Conservation (phyloP, 148 eudicot species). For the Bassia scoparia region DNA sequence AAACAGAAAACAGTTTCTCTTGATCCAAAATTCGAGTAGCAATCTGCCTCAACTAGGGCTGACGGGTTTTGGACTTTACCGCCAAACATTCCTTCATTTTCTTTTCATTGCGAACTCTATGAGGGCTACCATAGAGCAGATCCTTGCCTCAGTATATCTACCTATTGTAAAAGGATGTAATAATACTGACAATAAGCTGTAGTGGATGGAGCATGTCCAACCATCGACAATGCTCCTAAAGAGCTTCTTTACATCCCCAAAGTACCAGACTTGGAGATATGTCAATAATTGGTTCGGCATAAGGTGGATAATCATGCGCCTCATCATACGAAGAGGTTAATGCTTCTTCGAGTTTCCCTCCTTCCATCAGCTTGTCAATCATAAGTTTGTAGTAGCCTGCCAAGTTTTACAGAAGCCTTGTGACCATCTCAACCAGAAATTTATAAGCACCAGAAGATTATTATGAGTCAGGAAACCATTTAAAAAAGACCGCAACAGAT, state of each 20-base stretch:
- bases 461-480: constrained; percentile 51
- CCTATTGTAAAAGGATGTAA: constrained; percentile 57
- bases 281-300: constrained; percentile 52
- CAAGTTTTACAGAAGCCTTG: constrained; percentile 49
- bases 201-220: constrained; percentile 41
- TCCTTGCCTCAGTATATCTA: constrained; percentile 77
- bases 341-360: constrained; percentile 63
- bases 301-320: constrained; percentile 70
- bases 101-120: constrained; percentile 49
- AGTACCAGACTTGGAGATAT: constrained; percentile 58
- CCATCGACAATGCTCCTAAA: constrained; percentile 51
- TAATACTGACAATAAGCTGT: constrained; percentile 51
- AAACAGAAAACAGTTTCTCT: not conserved
- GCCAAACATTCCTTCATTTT: constrained; percentile 55
- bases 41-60: not conserved
- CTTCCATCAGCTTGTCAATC: constrained; percentile 56
- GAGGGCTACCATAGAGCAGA: constrained; percentile 66
- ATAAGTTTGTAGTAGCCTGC: constrained; percentile 75
- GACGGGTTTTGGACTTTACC: constrained; percentile 22
- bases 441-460: constrained; percentile 51
- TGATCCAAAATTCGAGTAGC: not conserved
- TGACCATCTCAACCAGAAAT: constrained; percentile 66
- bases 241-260: constrained; percentile 60
- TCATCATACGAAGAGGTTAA: constrained; percentile 56
- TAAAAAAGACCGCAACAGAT: constrained; percentile 59